Percentiles rank a stretch among this genome's conserved stretches.
phyloP scores from a whole-genome alignment of 495 filamentous ascomycete species.

The Friedmanniomyces endolithicus region DNA sequence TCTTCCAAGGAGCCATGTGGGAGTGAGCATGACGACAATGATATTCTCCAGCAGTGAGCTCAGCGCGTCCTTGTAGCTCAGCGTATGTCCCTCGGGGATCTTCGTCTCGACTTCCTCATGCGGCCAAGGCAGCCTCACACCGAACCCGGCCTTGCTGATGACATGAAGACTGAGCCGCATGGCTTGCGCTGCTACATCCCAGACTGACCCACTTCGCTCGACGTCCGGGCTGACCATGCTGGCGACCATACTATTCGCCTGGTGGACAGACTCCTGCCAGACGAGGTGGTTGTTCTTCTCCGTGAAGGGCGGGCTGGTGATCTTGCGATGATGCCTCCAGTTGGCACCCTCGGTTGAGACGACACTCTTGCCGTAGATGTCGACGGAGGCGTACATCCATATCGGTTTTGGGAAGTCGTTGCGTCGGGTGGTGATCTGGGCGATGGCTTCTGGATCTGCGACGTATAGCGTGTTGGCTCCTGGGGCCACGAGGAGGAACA shows the following conservation, averaged over 20 bases:
- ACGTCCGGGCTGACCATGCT: slow-evolving; percentile 35
- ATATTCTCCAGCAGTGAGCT: slow-evolving; percentile 41
- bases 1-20: slow-evolving; percentile 34
- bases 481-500: slow-evolving; percentile 45
- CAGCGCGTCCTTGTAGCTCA: slow-evolving; percentile 49
- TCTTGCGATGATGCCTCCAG: slow-evolving; percentile 58
- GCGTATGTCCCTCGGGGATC: slow-evolving; percentile 38
- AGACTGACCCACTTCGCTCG: slow-evolving; percentile 34
- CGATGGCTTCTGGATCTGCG: slow-evolving; percentile 46
- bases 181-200: slow-evolving; percentile 43
- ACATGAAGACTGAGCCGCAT: slow-evolving; percentile 54
- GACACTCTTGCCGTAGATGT: slow-evolving; percentile 52
- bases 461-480: slow-evolving; percentile 36
- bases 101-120: slow-evolving; percentile 16
- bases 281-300: slow-evolving; percentile 59
- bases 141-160: slow-evolving; percentile 57
- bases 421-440: slow-evolving; percentile 45
- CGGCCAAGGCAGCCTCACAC: slow-evolving; percentile 27
- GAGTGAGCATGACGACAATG: slow-evolving; percentile 40
- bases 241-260: slow-evolving; percentile 43
- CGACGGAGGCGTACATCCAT: slow-evolving; percentile 42
- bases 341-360: slow-evolving; percentile 48
- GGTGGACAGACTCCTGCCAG: slow-evolving; percentile 46
- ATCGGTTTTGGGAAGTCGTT: slow-evolving; percentile 58
- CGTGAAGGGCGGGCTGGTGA: slow-evolving; percentile 54